Conservation (phyloP, 1,139 yeast genomes). For the Diutina pseudorugosa region DNA sequence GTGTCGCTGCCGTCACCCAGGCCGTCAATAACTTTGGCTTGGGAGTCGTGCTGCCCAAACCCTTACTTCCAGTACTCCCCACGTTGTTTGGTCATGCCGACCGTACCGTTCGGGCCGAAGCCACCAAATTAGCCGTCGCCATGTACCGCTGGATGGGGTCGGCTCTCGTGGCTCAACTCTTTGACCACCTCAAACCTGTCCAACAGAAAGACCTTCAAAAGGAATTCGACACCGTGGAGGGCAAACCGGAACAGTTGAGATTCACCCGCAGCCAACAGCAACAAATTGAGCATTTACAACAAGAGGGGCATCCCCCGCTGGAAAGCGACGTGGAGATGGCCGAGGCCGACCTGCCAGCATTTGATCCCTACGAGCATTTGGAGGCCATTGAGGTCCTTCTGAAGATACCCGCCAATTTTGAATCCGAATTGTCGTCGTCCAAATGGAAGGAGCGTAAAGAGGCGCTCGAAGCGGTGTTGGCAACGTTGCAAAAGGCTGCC, state of each 20-base stretch:
- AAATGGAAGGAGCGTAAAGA: conserved; percentile 94
- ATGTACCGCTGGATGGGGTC: conserved; percentile 70
- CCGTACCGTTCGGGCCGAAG: conserved; percentile 71
- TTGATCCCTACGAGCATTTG: conserved; percentile 20
- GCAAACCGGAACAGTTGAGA: conserved; percentile 42
- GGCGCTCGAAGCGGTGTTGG: conserved; percentile 57
- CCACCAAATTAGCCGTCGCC: conserved; percentile 58
- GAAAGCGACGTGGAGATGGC: conserved; percentile 34
- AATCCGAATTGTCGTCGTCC: conserved; percentile 40
- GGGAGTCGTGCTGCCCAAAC: conserved; percentile 41
- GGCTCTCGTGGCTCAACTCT: conserved; percentile 43
- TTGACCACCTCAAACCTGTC: conserved; percentile 74
- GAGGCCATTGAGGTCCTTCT: conserved; percentile 47
- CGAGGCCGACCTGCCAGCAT: conserved; percentile 8
- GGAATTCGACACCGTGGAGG: conserved; percentile 45
- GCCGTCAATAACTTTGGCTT: conserved; percentile 66
- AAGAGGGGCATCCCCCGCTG: conserved; percentile 5
- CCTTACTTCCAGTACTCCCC: conserved; percentile 46
- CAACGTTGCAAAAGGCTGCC: conserved; percentile 39
- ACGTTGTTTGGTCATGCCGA: conserved; percentile 82
- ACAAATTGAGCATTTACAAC: conserved; percentile 10
- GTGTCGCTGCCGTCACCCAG: conserved; percentile 42
- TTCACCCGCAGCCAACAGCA: conserved; percentile 38
- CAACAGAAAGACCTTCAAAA: conserved; percentile 79
- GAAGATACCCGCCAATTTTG: conserved; percentile 54